Base-by-base conservation (phyloP, 257 asterid species). In the Solanum infundibuliforme region DNA sequence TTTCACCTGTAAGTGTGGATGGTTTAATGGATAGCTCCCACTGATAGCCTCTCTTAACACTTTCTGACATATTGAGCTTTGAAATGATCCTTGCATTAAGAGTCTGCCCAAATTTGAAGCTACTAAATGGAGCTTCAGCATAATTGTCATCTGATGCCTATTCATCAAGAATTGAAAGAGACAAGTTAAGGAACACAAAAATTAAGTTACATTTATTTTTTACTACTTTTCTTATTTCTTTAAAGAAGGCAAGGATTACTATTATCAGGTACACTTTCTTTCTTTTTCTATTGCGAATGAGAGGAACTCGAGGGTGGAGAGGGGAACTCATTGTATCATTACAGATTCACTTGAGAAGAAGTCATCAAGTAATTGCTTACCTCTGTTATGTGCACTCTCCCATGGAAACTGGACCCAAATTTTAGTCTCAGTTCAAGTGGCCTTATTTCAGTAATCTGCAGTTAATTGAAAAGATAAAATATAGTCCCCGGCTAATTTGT, bases 301-400 rank as follows among this genome's bases (percentile, higher is more conserved):
- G 20, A 25, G 31, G 83, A 52, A 13, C 36, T 41, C 13, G 35
- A 71, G 46, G 23, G 83, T 27, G 69, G 68, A 38, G 36, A 41
- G n/a, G 12, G 84, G 62, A 77, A 81, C 85, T 81, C 68, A 46
- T 43, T 43, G 68, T 41, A 60, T 38, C 39, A 13, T 13, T 85
- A 29, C 23, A 39, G 39, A 41, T 55, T 58, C 20, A 81, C 29
- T 27, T 43, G 32, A 58, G 25, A 79, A 27, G 21, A 66, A 34
- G 62, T 10, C 66, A 7, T 11, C 81, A 29, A 58, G 87, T 83
- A 38, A 89, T 66, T 86, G 35, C 87, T 83, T 71, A 96, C 99
- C 99, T 97, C 99, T 65, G 99, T 97, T 71, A 96, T 87, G 90
- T 97, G 99, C 81, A 97, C 92, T 88, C 98, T 93, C 89, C 99